Conservation (phyloP, 1,139 yeast species). For the Arxiozyma bovina region DNA sequence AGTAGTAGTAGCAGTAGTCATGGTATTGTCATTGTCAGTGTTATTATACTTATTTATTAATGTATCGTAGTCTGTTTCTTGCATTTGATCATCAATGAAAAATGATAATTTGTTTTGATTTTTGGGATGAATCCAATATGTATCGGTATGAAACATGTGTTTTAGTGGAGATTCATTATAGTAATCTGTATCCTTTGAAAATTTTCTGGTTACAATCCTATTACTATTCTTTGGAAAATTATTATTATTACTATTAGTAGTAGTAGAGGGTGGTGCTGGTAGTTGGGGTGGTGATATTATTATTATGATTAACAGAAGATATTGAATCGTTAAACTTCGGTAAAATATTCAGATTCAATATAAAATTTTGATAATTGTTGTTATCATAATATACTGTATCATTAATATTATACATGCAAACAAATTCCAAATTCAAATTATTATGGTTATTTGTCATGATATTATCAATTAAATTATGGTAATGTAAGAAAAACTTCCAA, state of each 20-base stretch:
- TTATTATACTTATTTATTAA: too few relatives aligned
- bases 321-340: not conserved
- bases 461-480: conserved; percentile 18
- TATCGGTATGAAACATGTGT: conserved; percentile 25
- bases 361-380: conserved; percentile 26
- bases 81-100: conserved; percentile 80
- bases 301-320: not conserved
- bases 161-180: conserved; percentile 29
- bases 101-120: conserved; percentile 13
- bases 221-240: not conserved
- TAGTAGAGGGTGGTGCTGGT: too few relatives aligned
- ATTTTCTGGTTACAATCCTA: conserved; percentile 15
- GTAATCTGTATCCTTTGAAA: conserved; percentile 28
- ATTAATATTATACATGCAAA: conserved; percentile 28
- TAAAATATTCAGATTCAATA: conserved; percentile 13
- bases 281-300: too few relatives aligned
- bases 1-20: too few relatives aligned
- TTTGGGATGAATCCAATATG: conserved; percentile 18
- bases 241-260: not conserved
- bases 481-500: conserved; percentile 25
- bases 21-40: too few relatives aligned
- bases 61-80: not conserved
- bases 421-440: conserved; percentile 21
- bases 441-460: conserved; percentile 4
- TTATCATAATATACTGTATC: conserved; percentile 29